Base-by-base conservation (phyloP, 1,284 basidiomycete genomes). In the Cryptococcus neoformans region DNA sequence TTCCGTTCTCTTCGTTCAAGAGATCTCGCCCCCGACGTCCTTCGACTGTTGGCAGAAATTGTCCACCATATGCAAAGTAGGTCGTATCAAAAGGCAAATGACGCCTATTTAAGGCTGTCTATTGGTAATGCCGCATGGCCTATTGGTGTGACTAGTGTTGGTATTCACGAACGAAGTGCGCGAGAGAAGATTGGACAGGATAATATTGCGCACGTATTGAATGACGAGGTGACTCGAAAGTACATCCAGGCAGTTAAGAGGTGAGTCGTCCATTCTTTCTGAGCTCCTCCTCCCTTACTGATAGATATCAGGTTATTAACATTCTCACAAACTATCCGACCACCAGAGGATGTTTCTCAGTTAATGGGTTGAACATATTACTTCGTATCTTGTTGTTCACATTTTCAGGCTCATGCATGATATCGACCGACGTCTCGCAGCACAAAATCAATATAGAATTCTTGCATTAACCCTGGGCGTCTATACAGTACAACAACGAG, bases 71-170 rank as follows among this genome's bases (percentile, higher is more conserved):
- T 97, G 89, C 96, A 99, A 75, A 88, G 84, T 64, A 86, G 96
- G 35, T 85, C 94, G 75, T 99, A 99, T 70, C 89, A 96, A 69
- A 84, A 83, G 57, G 96, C 96, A 0, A 99, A 99, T 70, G 96
- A 99, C 73, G 88, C 93, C 0, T 99, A 99, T 76, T 84, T 99
- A 14, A 88, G 95, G 28, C 81, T 99, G 38, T 94, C 90, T 4
- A 99, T 99, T 61, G 96, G 96, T 14, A 99, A 97, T 72, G 95
- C 96, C 0, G 94, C 96, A 1, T 99, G 96, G 96, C 96, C 96
- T 0, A 98, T 99, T 70, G 96, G 96, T 54, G 96, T 99, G 5
- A 99, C 96, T 58, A 95, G 95, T 89, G 95, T 97, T 80, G 92
- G 95, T 80, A 98, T 99, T 62, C 96, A 99, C 79, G 95, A 96